Base-by-base conservation (phyloP, 2,329 filamentous ascomycete species). In the Tolypocladium pustulatum region DNA sequence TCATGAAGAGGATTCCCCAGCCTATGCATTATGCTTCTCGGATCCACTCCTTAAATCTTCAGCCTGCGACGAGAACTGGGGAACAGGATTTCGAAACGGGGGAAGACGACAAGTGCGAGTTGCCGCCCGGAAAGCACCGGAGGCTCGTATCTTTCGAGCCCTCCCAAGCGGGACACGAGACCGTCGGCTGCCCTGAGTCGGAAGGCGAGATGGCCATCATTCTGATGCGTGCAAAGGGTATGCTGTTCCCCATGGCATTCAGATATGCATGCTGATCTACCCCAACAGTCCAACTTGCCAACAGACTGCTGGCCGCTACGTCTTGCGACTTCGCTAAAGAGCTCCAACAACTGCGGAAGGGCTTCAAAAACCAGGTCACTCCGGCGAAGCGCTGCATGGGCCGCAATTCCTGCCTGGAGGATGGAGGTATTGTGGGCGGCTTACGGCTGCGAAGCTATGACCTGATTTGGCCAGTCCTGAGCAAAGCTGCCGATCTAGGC, bases 191-290 rank as follows among this genome's bases (percentile, higher is more conserved):
- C 17, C 62, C 62, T 15, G 22, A 54, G 46, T 58, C 59, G 20
- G 52, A 36, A 30, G 61, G 58, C n/a, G 57, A 59, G 40, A 55
- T 62, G 52, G 46, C 58, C 32, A 49, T 55, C 32, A 25, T 56
- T 25, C 12, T 57, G 3, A 65, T 73, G 63, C 55, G 61, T 15
- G 71, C 71, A 1, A 71, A 70, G 55, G 68, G 71, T 72, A 62
- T 27, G 68, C 61, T 25, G 13, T 5, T 20, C 10, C 20, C 38
- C 4, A 20, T n/a, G 22, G 25, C n/a, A 22, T 32, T 30, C 13
- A 5, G n/a, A 8, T 46, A 9, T 34, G 27, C 17, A 22, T 13
- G 34, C 59, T 55, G 40, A 60, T n/a, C 69, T 57, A 25, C 43
- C 2, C 20, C 12, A 5, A 1, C 52, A 73, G 69, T 69, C 9